Conservation (phyloP, 768 basidiomycete species). For the Agaricus bisporus region DNA sequence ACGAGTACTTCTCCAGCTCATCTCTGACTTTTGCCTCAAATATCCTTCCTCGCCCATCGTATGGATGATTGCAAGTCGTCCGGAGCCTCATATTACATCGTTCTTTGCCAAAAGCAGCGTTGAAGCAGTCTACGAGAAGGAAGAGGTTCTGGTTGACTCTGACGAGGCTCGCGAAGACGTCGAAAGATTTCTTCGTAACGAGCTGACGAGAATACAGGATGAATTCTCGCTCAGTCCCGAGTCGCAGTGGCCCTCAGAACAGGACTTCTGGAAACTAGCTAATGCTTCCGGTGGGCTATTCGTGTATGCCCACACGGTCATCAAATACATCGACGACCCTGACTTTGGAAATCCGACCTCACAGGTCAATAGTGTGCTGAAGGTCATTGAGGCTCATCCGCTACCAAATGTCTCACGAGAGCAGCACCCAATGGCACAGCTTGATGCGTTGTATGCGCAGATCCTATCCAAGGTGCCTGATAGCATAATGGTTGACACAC, state of each 20-base stretch:
- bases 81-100: background rate
- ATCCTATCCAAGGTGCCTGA: background rate
- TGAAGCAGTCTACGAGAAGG: background rate
- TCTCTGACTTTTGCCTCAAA: background rate
- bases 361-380: background rate
- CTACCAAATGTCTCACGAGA: background rate
- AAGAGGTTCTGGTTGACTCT: background rate
- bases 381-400: background rate
- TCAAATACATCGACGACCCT: background rate
- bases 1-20: background rate
- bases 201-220: background rate
- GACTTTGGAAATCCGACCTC: background rate
- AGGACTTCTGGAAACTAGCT: background rate
- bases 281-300: background rate
- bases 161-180: background rate
- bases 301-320: background rate
- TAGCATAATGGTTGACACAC: background rate
- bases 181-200: background rate
- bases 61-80: conserved; percentile 1
- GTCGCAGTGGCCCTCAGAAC: background rate
- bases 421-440: conserved; percentile 1
- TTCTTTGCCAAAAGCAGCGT: background rate
- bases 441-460: conserved; percentile 6
- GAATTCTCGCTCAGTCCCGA: background rate
- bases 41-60: background rate